Percentiles rank a stretch among this genome's conserved stretches.
Evolutionary conservation across 2,329 filamentous ascomycete genomes (phyloP).

Genomic region (Diplodia corticola): DNA sequence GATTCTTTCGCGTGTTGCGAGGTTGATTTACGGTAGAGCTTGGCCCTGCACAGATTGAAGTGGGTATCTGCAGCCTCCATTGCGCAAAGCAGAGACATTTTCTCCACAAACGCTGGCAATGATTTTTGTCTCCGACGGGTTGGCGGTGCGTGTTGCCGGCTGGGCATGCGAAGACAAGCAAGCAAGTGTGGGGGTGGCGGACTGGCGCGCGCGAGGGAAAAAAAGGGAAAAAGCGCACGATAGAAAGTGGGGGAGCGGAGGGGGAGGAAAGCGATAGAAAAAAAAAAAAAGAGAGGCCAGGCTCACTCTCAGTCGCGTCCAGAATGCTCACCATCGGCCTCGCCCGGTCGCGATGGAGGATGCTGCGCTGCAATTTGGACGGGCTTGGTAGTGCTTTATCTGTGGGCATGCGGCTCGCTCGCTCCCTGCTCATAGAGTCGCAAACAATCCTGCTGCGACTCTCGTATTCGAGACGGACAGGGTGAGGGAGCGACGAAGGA

Average conservation of each 20-base stretch:
- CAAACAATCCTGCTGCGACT: conserved; percentile 9
- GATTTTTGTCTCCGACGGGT: neutral
- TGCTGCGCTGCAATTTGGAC: neutral
- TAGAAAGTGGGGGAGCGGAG: no score
- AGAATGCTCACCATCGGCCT: no score
- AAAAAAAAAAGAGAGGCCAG: no score
- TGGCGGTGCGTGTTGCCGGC: neutral
- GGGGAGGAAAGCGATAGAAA: no score
- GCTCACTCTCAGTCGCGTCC: no score
- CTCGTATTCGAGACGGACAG: conserved; percentile 6
- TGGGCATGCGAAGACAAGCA: neutral
- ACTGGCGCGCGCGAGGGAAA: no score
- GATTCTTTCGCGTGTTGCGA: no score
- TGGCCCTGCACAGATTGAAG: conserved; percentile 1
- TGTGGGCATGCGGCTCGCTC: neutral
- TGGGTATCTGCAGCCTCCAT: neutral
- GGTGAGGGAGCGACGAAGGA: neutral
- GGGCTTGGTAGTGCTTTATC: neutral
- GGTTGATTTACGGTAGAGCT: no score
- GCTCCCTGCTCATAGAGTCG: neutral
- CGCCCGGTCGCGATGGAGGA: no score
- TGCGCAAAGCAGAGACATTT: neutral
- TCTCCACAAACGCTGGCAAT: neutral
- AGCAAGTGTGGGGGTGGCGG: no score
- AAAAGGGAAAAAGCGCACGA: no score